Base-by-base conservation (phyloP, 2,329 filamentous ascomycete species). In the Botrytis sinoallii region DNA sequence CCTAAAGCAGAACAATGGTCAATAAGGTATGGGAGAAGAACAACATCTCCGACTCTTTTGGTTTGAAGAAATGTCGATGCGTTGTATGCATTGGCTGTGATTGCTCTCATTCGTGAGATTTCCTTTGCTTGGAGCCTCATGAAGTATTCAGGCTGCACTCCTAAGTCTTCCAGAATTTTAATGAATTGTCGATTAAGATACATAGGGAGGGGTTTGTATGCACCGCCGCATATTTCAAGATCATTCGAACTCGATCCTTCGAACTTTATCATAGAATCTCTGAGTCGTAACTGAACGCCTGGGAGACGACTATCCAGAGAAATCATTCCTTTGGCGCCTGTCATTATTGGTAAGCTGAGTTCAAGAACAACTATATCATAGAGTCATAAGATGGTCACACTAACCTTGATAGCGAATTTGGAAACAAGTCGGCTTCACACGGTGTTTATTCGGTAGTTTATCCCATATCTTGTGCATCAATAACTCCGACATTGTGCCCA, bases 161-260 rank as follows among this genome's bases (percentile, higher is more conserved):
- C 86, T 81, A 95, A 89, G 76, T 97, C 94, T 79, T 97, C 94
- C 0, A 97, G 81, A 8, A 97, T 94, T 80, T 97, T 97, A 83
- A 97, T 94, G 75, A 95, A 85, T 76, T 93, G 93, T 0, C 92
- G 89, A 78, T 97, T 97, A 1, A 97, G 86, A 29, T 90, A 88
- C 77, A 95, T 85, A 0, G 88, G 88, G 10, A 95, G 85, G 0
- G 92, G 90, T 69, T 86, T 89, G 55, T 88, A 89, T 0, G 89
- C 90, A 60, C 89, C 86, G 65, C 91, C 92, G 78, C 92, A 95
- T 63, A 94, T 93, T 74, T 92, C 92, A 1, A 95, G 84, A 69
- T 91, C 86, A 7, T 80, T 80, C 2, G 80, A 83, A 57, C 88
- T 85, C 0, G 83, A 79, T 70, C 89, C 90, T 1, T 85, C 80